Percentiles rank a stretch among this genome's conserved stretches.
Conservation (phyloP, 176 grass and related monocot genomes). For the Avena sativa region DNA sequence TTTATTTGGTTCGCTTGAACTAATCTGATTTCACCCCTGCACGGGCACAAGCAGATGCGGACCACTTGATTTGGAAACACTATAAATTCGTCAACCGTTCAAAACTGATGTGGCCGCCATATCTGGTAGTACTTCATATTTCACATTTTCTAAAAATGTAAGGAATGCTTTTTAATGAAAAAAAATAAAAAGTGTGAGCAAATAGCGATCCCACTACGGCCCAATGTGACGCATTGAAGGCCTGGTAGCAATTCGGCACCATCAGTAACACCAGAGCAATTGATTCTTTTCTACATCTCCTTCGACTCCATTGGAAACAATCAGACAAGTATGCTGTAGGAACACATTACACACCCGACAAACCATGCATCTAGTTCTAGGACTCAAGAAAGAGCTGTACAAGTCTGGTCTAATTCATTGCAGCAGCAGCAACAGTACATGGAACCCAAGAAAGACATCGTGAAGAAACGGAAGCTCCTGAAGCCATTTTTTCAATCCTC, state of each 20-base stretch:
- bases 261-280: neutral
- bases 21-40: neutral
- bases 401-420: neutral
- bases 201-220: neutral
- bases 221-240: neutral
- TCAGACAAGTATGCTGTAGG: neutral
- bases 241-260: neutral
- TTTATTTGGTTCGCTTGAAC: neutral
- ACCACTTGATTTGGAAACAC: too few relatives aligned
- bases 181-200: neutral
- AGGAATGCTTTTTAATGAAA: too few relatives aligned
- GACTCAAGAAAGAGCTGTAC: neutral
- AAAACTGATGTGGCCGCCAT: too few relatives aligned
- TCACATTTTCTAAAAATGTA: too few relatives aligned
- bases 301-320: neutral
- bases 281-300: neutral
- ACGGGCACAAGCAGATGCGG: neutral
- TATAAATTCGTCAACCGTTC: too few relatives aligned
- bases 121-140: too few relatives aligned
- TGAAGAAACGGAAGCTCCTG: neutral
- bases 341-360: neutral
- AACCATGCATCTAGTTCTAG: neutral
- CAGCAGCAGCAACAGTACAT: neutral
- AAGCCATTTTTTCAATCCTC: neutral
- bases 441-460: neutral